Percentiles rank a stretch among this genome's conserved stretches.
phyloP scores from a whole-genome alignment of 2,329 filamentous ascomycete genomes.

The Septoria petroselini region DNA sequence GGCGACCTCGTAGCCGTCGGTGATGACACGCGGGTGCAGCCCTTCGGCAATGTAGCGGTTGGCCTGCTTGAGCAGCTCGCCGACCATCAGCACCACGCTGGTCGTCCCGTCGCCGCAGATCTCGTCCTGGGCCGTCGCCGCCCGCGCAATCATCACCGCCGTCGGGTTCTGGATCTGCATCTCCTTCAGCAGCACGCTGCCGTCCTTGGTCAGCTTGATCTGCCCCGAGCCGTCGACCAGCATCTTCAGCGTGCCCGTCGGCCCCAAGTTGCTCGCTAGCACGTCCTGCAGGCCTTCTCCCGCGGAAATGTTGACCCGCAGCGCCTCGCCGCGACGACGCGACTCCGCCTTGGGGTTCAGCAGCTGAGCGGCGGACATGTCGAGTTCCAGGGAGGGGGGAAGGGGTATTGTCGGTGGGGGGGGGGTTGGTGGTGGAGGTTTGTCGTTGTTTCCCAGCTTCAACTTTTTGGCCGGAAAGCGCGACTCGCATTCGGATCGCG shows the following conservation, averaged over 20 bases:
- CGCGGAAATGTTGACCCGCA: slow-evolving; percentile 93
- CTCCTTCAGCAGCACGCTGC: slow-evolving; percentile 74
- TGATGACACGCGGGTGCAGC: slow-evolving; percentile 94
- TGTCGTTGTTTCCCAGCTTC: neutral
- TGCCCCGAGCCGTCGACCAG: slow-evolving; percentile 61
- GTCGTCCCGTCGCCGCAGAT: slow-evolving; percentile 98
- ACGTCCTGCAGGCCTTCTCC: slow-evolving; percentile 78
- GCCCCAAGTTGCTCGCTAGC: slow-evolving; percentile 91
- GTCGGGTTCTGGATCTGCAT: slow-evolving; percentile 98
- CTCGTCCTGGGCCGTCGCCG: slow-evolving; percentile 95
- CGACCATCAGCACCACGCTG: slow-evolving; percentile 89
- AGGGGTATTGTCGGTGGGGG: slow-evolving; percentile 4
- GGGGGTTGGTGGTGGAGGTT: neutral
- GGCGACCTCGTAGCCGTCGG: slow-evolving; percentile 94
- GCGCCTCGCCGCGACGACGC: slow-evolving; percentile 92
- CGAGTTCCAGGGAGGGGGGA: neutral
- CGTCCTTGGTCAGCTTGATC: slow-evolving; percentile 99
- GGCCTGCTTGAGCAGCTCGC: slow-evolving; percentile 96
- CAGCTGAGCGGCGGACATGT: slow-evolving; percentile 85
- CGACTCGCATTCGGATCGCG: too few species aligned
- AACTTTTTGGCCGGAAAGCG: slow-evolving; percentile 11
- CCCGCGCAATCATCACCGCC: slow-evolving; percentile 74
- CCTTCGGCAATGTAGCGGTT: slow-evolving; percentile 94
- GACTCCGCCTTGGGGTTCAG: slow-evolving; percentile 99
- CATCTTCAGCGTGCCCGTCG: slow-evolving; percentile 95